Base-by-base conservation (phyloP, 768 basidiomycete genomes). In the Suillus clintonianus region DNA sequence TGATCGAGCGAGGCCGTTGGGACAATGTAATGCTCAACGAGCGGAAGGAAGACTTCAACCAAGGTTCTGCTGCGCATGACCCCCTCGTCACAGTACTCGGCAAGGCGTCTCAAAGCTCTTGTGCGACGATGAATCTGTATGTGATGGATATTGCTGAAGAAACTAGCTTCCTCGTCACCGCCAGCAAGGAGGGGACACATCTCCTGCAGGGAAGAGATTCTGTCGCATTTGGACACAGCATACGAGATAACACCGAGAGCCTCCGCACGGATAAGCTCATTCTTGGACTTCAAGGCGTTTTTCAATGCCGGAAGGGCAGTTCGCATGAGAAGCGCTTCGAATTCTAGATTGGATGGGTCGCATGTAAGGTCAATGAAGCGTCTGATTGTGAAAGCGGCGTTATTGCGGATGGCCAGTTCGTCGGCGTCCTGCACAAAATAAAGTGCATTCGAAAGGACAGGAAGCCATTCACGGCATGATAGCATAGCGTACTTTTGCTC, bases 71-170 rank as follows among this genome's bases (percentile, higher is more conserved):
- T 91, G 42, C 87, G 80, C 41, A 99, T 70, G 36, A 79, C 79
- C 2, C 86, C 87, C 48, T 87, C 85, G 10, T 87, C 84, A 64
- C 89, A 89, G 61, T 88, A 83, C 59, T 95, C 95, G 6, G 86
- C 87, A 22, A 98, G 84, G n/a, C 94, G 83, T 15, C 92, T 86
- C 34, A 97, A 81, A 3, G 97, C 96, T 64, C 97, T 80, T 1
- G 89, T 88, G 27, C 97, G 88, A 66, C 96, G 87, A 74, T 98
- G 96, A 3, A 90, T 79, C 76, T 99, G 97, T 50, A 99, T 86
- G 72, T 99, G 97, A 60, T 91, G 86, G 55, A 98, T 87, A 75
- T 99, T 99, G 81, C 89, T 90, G 85, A 99, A 99, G 79, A 99
- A 96, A 72, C 91, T 95, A 37, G 94, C 95, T 75, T 99, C 97